Evolutionary conservation across 2,329 filamentous ascomycete species (phyloP), one percentile per base, ranked within the genome.

Genomic region (Passalora sequoiae): DNA sequence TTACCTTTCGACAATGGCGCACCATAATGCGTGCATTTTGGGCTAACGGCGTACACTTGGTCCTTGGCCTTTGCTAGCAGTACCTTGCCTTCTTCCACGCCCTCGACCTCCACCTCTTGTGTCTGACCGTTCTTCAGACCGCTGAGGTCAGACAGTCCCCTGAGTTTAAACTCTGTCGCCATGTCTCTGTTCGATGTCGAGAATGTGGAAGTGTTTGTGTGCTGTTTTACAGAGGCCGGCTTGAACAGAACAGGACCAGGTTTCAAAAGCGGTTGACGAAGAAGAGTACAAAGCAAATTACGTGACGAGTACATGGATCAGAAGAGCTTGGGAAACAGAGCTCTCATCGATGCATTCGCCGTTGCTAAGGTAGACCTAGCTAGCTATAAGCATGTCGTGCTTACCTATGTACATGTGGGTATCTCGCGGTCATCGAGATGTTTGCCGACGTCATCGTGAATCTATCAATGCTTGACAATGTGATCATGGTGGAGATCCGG

Each of bases 1-100:
- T 21, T 12, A 41, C 92, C 92, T 55, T 91, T 88, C 40, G 81
- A 80, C 53, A 98, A 69, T 10, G 92, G 92, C 29, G 91, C 92
- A 24, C 92, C 91, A 63, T 94, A 97, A 69, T 97, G 91, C 10
- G 79, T 82, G 63, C 92, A 98, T 55, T 84, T 92, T 28, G 87
- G 72, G 25, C 86, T 89, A 25, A 94, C 66, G 21, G 89, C 92
- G 62, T 89, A 83, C 12, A 91, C 71, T 55, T 84, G 78, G 55
- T 83, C 84, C 41, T 80, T 81, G 8, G 83, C 75, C 61, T 94
- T 94, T 52, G 92, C 74, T 4, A 98, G 75, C 4, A 98, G 73
- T 2, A 98, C 83, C 66, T 96, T 97, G 50, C 80, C 87, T 27
- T 78, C 81, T 44, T 91, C 82, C 31, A 98, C 74, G 15, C 91